Evolutionary conservation across 805 yeast genomes (phyloP).

Genomic region (Clavispora fructus): DNA sequence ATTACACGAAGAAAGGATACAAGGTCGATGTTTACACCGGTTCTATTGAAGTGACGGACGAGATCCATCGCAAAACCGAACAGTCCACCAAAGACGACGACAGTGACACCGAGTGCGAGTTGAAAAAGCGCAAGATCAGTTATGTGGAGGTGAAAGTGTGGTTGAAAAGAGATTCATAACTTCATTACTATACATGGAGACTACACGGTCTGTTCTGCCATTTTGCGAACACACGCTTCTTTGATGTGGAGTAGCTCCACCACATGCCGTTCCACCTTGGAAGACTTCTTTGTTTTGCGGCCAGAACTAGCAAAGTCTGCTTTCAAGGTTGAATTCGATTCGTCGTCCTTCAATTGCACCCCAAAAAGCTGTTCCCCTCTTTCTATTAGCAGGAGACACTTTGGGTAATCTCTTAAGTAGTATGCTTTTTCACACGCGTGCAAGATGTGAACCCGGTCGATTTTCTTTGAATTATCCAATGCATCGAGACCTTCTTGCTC

Average conservation of each 20-base stretch:
- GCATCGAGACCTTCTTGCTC: conserved; percentile 20
- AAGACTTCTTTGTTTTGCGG: conserved; percentile 22
- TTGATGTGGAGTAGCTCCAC: conserved; percentile 46
- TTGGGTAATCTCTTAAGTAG: conserved; percentile 45
- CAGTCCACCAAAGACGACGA: conserved; percentile 17
- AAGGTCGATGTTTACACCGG: conserved; percentile 59
- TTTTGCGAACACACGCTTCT: conserved; percentile 25
- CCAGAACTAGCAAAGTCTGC: conserved; percentile 17
- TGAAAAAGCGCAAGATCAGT: conserved; percentile 43
- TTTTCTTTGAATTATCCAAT: conserved; percentile 35
- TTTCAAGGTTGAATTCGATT: conserved; percentile 16
- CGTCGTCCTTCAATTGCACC: conserved; percentile 18
- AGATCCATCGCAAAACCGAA: conserved; percentile 29
- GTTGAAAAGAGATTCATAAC: conserved; percentile 15
- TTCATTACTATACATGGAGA: background rate
- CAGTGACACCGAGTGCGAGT: conserved; percentile 28
- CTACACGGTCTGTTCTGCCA: background rate
- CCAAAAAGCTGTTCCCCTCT: conserved; percentile 30
- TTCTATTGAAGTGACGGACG: conserved; percentile 69
- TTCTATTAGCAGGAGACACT: conserved; percentile 45
- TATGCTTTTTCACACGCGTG: conserved; percentile 62
- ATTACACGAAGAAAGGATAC: conserved; percentile 47
- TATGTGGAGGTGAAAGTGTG: conserved; percentile 42
- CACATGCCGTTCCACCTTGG: conserved; percentile 44
- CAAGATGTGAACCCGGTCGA: conserved; percentile 50